Evolutionary conservation across 371 early-diverging fungal genomes (phyloP), one percentile per base, ranked within the genome.

Genomic region (Blakeslea trispora): DNA sequence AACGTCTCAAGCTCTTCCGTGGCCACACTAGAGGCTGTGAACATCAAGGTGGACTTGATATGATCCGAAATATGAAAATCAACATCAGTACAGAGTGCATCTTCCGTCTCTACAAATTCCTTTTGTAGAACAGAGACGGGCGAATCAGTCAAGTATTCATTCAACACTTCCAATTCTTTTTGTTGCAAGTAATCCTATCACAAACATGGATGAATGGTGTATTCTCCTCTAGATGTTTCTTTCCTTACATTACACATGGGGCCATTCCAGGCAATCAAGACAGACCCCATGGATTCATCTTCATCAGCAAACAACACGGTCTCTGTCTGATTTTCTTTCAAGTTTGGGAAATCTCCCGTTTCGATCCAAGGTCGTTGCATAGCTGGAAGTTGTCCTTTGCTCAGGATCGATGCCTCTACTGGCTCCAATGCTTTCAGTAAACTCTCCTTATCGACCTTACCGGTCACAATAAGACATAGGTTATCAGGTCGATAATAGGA

Each of bases 401-500:
- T 72, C 32, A 80, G 50, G 32, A 88, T 88, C 13, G 77, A 81
- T 22, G 70, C 77, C 45, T 88, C 88, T 14, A 84, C 71, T 11
- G 81, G 79, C 1, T 61, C 84, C 17, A 88, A 72, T 3, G 78
- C 74, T 9, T 68, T 64, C 48, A 88, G 48, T 5, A 88, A 64
- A 23, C 72, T 72, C 14, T 62, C 59, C 50, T 82, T 75, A 34
- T 77, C 75, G 3, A 86, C 64, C 9, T 76, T 75, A 43, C 88
- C 88, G 6, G 85, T 84, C 34, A 88, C 69, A 41, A 86, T 76
- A 21, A 88, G 61, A 50, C 86, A 88, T 35, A 87, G 74, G 58
- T 86, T 88, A 42, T 88, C 86, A 13, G 88, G 85, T 45, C 85
- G 83, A 61, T 88, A 88, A 68, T 86, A 88, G 13, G 75, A 71